These are phyloP conservation scores for Stereum hirsutum DNA, from an alignment of 1,284 basidiomycete species.

Conservation along the genomic window DNA sequence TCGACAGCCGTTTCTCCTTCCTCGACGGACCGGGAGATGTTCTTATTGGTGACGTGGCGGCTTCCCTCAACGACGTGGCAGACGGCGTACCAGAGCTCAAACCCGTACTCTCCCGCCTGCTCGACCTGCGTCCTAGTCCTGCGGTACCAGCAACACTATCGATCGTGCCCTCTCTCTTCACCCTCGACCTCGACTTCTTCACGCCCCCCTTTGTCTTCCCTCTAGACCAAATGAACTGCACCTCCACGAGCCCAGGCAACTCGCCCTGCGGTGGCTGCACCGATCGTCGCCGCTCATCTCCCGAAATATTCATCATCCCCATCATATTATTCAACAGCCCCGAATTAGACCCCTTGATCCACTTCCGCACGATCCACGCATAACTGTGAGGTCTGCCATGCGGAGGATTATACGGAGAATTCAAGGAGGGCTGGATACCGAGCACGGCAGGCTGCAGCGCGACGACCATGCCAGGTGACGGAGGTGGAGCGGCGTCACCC, in stretches of 20 bases:
- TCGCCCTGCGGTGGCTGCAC: conserved; percentile 11
- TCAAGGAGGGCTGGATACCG: conserved; percentile 51
- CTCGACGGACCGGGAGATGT: conserved; percentile 10
- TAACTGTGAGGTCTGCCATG: conserved; percentile 52
- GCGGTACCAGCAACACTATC: neutral
- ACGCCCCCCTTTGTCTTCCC: conserved; percentile 26
- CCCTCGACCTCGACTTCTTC: too few relatives aligned
- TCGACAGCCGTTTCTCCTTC: conserved; percentile 10
- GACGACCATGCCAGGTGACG: conserved; percentile 2
- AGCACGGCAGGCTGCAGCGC: conserved; percentile 40
- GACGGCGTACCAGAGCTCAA: conserved; percentile 18
- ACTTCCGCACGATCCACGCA: conserved; percentile 74
- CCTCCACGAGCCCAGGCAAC: conserved; percentile 34
- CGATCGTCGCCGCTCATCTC: conserved; percentile 11
- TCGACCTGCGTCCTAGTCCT: conserved; percentile 7
- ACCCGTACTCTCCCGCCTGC: conserved; percentile 8
- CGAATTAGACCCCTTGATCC: conserved; percentile 55
- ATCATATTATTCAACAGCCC: conserved; percentile 29
- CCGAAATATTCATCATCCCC: conserved; percentile 23
- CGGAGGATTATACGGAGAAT: conserved; percentile 29
- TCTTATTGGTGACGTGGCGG: conserved; percentile 3
- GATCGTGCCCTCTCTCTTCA: conserved; percentile 16
- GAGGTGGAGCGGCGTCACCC: conserved; percentile 1
- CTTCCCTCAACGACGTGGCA: conserved; percentile 15
- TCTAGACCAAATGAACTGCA: conserved; percentile 70